Evolutionary conservation across 1,284 basidiomycete species (phyloP), one percentile per base, ranked within the genome.

Genomic region (Marasmius tenuissimus): DNA sequence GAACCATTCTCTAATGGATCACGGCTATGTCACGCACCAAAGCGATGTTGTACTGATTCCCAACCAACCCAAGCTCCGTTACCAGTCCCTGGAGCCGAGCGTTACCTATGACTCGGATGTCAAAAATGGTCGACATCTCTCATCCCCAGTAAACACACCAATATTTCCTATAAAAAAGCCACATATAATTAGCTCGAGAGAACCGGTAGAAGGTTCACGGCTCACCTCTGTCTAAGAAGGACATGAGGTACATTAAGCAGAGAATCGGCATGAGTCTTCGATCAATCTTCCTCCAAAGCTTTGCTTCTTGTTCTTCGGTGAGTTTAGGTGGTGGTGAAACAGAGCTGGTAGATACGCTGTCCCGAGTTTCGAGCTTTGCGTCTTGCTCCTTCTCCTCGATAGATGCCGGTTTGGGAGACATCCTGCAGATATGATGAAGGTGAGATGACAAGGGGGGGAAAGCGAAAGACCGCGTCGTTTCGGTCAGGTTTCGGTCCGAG

Each of bases 231-330:
- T 90, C 88, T 73, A 89, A 73, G 71, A 87, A 89, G 2, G 85
- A 85, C 47, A 85, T 72, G 33, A 90, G 73, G 66, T 89, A 89
- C 81, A 90, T 85, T 50, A 86, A 64, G 18, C 82, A 78, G 18
- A 89, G 71, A 37, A 89, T 88, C 0, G 88, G 87, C 81, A 89
- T 82, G 42, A 89, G 75, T 59, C 85, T 75, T 38, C 79, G 22
- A 66, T 91, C 88, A 22, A 91, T 77, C 74, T 89, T 91, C 63
- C 82, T 76, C 78, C 86, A 91, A 50, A 91, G 71, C 61, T 71
- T 79, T 62, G 73, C 76, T 72, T 89, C 85, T 64, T 89, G 74
- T 63, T 82, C 83, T n/a, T 71, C 67, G 0, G 80, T 83, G 20
- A 86, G 74, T 1, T 65, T 69, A 1, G 83, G 81, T 0, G 83